Evolutionary conservation across 73 alveolate genomes (phyloP).

Genomic region (Paramecium pentaurelia): DNA sequence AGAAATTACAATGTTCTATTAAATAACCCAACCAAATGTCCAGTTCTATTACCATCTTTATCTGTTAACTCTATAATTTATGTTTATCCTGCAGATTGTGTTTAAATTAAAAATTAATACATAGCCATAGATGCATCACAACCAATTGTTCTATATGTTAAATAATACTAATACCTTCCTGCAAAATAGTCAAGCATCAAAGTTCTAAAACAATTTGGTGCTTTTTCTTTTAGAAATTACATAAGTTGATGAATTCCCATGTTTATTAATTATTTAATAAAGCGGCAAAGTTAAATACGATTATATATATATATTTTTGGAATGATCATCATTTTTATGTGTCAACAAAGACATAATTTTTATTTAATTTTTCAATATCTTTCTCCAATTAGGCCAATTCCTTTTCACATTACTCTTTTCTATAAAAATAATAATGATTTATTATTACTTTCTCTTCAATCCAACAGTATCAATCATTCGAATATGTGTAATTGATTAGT

Average conservation of each 20-base stretch:
- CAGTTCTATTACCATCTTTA: conserved; percentile 95
- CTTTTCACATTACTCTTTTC: conserved; percentile 90
- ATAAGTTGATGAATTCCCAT: conserved; percentile 97
- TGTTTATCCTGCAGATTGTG: conserved; percentile 78
- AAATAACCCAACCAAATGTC: conserved; percentile 94
- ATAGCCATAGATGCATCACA: conserved; percentile 95
- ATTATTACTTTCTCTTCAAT: conserved; percentile 80
- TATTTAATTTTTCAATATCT: conserved; percentile 88
- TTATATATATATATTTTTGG: background rate
- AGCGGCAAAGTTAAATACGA: background rate
- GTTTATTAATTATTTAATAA: background rate
- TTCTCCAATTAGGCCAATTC: conserved; percentile 89
- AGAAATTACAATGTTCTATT: conserved; percentile 85
- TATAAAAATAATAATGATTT: background rate
- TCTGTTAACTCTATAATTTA: conserved; percentile 86
- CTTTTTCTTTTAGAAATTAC: conserved; percentile 89
- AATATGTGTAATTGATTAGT: conserved; percentile 90
- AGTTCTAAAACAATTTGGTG: conserved; percentile 68
- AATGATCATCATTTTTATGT: conserved; percentile 65
- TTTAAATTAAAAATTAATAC: conserved; percentile 92
- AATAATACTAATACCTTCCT: conserved; percentile 63
- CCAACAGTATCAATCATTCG: conserved; percentile 91
- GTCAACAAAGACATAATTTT: conserved; percentile 92
- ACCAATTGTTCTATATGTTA: conserved; percentile 86
- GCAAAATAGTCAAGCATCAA: conserved; percentile 66